Base-by-base conservation (phyloP, 495 filamentous ascomycete species). In the Acidiella bohemica region DNA sequence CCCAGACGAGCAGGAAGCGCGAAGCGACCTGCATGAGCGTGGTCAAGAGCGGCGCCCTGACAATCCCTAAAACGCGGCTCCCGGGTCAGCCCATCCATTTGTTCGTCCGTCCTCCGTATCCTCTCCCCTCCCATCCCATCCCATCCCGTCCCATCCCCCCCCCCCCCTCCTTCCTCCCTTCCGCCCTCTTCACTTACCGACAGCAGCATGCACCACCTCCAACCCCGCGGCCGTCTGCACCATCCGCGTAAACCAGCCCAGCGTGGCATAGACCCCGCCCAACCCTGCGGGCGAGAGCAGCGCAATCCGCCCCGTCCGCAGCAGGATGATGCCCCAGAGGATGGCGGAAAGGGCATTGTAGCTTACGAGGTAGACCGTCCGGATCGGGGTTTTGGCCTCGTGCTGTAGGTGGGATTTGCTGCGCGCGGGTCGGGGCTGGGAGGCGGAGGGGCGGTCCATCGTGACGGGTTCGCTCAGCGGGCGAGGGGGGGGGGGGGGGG, bases 21-120 rank as follows among this genome's bases (percentile, higher is more conserved):
- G 68, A 76, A 13, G 78, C 68, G 32, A 95, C 85, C 60, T 96
- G 88, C 70, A 93, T 80, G n/a, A 68, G 58, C 8, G 88, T 94
- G 2, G 88, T 96, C 44, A 75, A 49, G 59, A 95, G 48, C 0
- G 87, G 84, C 6, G 86, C 79, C 48, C 86, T 80, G 40, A 94
- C 84, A 47, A 94, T 55, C 31, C 87, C 80, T 74, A 57, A 11
- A 14, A 18, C 3, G 7, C n/a, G n/a, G n/a, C n/a, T n/a, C n/a
- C n/a, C n/a, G n/a, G n/a, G n/a, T n/a, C n/a, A n/a, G n/a, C n/a
- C n/a, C n/a, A n/a, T n/a, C n/a, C n/a, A n/a, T n/a, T n/a, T n/a
- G n/a, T n/a, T n/a, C n/a, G n/a, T n/a, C n/a, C n/a, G n/a, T n/a
- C n/a, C n/a, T n/a, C n/a, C n/a, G n/a, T n/a, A n/a, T n/a, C n/a